Evolutionary conservation across 176 grass and related monocot species (phyloP), one percentile per base, ranked within the genome.

Genomic region (Lolium multiflorum): DNA sequence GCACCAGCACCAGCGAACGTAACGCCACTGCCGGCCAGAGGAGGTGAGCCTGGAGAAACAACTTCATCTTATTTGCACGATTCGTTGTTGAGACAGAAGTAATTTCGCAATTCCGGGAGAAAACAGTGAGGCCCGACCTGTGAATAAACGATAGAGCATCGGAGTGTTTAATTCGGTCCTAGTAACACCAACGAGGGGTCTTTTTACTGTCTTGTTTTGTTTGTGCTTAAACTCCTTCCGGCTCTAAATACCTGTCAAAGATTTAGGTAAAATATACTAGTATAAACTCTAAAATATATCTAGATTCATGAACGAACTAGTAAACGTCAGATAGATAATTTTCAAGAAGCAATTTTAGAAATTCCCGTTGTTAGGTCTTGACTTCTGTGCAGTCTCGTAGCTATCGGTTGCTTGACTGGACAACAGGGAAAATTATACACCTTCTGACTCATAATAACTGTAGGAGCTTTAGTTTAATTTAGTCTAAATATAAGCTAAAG

Each of bases 331-430:
- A 25, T n/a, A 44, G 31, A 51, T 57, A 8, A 4, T 26, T 46
- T 41, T 60, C 16, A 51, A 13, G 5, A 67, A 1, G 6, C 1
- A 52, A 17, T 55, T 77, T 88, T 31, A 5, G 9, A 41, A 9
- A 22, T 77, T 82, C 46, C 12, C 11, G 24, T 71, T 82, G 82
- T 66, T 17, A 24, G n/a, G 62, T 76, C 68, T 69, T 85, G 77
- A 75, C 57, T 67, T 84, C 17, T 63, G 37, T 31, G 65, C 56
- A 85, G 58, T 89, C 35, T 67, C 37, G 49, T 89, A 76, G 69
- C 82, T 81, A 75, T 76, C 77, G 67, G 46, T 28, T 22, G 16
- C 48, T 76, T 82, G 59, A 65, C 47, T 50, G 9, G 6, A 56
- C 20, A 84, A 62, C 7, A 72, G 6, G 25, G 20, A 80, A 15